phyloP scores from a whole-genome alignment of 495 filamentous ascomycete genomes.

The Xanthoparmelia taractica region DNA sequence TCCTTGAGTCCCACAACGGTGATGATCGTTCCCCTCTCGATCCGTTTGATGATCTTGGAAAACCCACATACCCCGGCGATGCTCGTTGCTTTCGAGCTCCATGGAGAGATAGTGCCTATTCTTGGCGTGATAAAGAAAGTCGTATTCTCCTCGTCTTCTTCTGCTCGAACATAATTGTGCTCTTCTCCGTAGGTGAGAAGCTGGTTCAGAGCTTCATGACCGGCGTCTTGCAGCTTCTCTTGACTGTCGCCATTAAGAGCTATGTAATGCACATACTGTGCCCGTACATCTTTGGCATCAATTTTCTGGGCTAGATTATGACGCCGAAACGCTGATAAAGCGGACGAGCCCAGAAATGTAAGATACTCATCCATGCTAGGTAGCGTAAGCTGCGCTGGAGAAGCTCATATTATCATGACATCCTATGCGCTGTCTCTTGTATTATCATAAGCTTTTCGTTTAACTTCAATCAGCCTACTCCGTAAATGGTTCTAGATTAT shows the following conservation, averaged over 20 bases:
- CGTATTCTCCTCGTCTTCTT: slow-evolving; percentile 22
- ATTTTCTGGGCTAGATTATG: slow-evolving; percentile 44
- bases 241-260: no score
- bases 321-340: slow-evolving; percentile 48
- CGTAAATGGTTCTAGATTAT: no score
- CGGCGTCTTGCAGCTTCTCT: no score
- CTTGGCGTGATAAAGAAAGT: slow-evolving; percentile 70
- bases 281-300: slow-evolving; percentile 49
- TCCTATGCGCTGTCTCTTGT: no score
- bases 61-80: slow-evolving; percentile 90
- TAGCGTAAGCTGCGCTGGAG: no score
- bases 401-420: no score
- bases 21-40: slow-evolving; percentile 77
- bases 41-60: slow-evolving; percentile 61
- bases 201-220: slow-evolving; percentile 42
- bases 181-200: slow-evolving; percentile 56
- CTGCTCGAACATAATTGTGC: not conserved
- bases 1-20: slow-evolving; percentile 52
- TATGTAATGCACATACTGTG: slow-evolving; percentile 62
- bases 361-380: no score
- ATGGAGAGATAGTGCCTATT: slow-evolving; percentile 81
- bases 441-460: no score
- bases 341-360: slow-evolving; percentile 46
- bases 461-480: no score
- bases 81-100: slow-evolving; percentile 92